phyloP scores from a whole-genome alignment of 2,329 filamentous ascomycete genomes.

The Eutypella sp. region DNA sequence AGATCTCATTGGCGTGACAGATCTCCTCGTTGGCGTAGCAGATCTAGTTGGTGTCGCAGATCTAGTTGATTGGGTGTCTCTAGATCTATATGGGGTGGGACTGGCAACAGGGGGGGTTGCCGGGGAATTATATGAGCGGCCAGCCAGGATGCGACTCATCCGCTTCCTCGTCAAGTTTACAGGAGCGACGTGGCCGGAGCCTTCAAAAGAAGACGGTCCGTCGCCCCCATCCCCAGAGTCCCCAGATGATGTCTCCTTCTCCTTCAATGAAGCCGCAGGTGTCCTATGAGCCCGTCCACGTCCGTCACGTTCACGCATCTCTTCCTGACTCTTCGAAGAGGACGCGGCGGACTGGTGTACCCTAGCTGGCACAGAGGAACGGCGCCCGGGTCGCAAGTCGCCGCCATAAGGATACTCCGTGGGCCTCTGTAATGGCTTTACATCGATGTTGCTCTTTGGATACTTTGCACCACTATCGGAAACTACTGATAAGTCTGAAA shows the following conservation, averaged over 20 bases:
- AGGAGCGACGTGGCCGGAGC: conserved; percentile 20
- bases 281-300: not conserved
- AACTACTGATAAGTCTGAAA: too few species aligned
- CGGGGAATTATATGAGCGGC: conserved; percentile 32
- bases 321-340: not conserved
- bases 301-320: not conserved
- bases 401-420: not conserved
- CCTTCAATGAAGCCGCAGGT: conserved; percentile 1
- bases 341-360: too few species aligned
- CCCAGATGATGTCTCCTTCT: too few species aligned
- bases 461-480: not conserved
- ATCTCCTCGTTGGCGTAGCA: too few species aligned
- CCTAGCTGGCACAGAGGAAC: not conserved
- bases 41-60: conserved; percentile 13
- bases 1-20: too few species aligned
- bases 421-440: not conserved
- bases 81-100: conserved; percentile 33
- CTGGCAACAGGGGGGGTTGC: conserved; percentile 37
- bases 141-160: conserved; percentile 24
- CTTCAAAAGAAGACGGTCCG: conserved; percentile 22
- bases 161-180: conserved; percentile 23
- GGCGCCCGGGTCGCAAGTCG: not conserved
- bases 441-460: not conserved
- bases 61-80: conserved; percentile 8
- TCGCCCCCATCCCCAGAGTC: conserved; percentile 10